phyloP scores from a whole-genome alignment of 1,284 basidiomycete species.

The Sporisorium exsertum region DNA sequence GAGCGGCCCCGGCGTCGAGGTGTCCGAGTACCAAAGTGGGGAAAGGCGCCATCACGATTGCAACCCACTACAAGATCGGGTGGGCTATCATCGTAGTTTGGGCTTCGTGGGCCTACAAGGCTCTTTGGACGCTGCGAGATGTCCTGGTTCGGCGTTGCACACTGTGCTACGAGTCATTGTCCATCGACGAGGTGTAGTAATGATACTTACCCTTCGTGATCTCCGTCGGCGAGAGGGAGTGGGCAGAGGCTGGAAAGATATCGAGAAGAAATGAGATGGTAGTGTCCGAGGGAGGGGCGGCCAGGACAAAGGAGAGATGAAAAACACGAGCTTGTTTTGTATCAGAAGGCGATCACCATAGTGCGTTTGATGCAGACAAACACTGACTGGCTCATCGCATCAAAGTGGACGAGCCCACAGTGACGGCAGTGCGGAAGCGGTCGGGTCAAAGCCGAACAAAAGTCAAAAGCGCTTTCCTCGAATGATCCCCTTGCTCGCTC shows the following conservation, averaged over 20 bases:
- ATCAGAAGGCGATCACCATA: slow-evolving; percentile 4
- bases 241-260: neutral
- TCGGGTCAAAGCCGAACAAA: slow-evolving; percentile 4
- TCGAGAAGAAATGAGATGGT: neutral
- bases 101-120: too few species aligned
- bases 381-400: neutral
- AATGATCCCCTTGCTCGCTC: neutral
- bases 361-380: neutral
- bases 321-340: slow-evolving; percentile 7
- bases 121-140: neutral
- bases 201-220: neutral
- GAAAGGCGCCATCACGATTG: neutral
- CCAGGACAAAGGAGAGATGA: neutral
- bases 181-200: neutral
- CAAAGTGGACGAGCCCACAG: neutral
- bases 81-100: too few species aligned
- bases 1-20: neutral
- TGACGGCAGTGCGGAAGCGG: neutral
- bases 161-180: neutral
- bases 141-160: neutral
- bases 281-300: neutral
- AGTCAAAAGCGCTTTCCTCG: neutral
- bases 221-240: neutral
- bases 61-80: neutral
- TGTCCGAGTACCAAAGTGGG: neutral